Base-by-base conservation (phyloP, 139 green algal species). In the Raphidocelis subcapitata region DNA sequence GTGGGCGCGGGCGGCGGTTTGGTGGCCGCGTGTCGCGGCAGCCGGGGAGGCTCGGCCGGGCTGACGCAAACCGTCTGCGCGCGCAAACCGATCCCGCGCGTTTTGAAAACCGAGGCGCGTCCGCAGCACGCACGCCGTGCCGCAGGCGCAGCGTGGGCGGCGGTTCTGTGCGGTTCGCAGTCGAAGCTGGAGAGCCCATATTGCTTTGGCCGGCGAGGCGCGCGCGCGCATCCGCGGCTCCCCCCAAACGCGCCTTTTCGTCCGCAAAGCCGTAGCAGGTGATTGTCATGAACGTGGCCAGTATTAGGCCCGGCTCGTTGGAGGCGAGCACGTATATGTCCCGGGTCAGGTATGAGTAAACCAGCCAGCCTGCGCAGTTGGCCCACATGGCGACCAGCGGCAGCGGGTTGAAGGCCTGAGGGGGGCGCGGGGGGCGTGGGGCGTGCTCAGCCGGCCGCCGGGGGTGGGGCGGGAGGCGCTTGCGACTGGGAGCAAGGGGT, bases 311-410 rank as follows among this genome's bases (percentile, higher is more conserved):
- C 1, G 62, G 62, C 0, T 67, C 47, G 54, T 78, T 78, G 29
- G 72, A 78, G 24, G 52, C 72, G 3, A 78, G 54, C 5, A 78
- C 63, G 36, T 78, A 78, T 3, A 51, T 20, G 63, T 78, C 72
- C 29, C 23, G 29, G 2, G 20, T 78, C 3, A 78, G 29, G 52
- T 67, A 78, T 15, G 72, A 60, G 37, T 78, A 78, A 28, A 78
- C 63, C 36, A 78, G 63, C 72, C 72, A 78, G 3, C 31, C 72
- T 5, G 49, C 35, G 52, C 72, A 78, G 54, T 78, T 78, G 4
- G 72, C 72, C 62, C 52, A 72, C 72, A 78, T 78, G 0, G 72
- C 62, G 35, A 77, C 61, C 23, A 70, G n/a, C 23, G 70, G 70
- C 10, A 77, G 47, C 1, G 70, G 70, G 57, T 77, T 77, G 47